Conservation (phyloP, 768 basidiomycete species). For the Clavaria fumosa region DNA sequence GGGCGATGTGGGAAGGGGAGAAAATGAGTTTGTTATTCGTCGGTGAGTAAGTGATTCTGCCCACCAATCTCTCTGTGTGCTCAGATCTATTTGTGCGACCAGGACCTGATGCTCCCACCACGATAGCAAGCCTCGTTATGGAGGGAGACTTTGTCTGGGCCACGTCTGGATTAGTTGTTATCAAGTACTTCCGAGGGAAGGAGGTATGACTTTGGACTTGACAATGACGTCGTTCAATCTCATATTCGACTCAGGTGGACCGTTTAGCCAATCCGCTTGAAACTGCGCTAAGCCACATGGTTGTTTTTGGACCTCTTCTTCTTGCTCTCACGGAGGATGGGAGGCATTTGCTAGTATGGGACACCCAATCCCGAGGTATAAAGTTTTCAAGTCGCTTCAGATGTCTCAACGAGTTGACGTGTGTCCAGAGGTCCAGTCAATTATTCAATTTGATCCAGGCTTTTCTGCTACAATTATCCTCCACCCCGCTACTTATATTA, state of each 20-base stretch:
- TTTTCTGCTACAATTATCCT: constrained; percentile 79
- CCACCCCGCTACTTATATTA: constrained; percentile 93
- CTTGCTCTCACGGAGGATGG: constrained; percentile 73
- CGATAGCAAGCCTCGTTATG: constrained; percentile 64
- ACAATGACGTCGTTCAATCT: constrained; percentile 4
- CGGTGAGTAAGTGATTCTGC: constrained; percentile 39
- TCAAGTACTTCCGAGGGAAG: constrained; percentile 81
- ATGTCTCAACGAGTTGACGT: neutral
- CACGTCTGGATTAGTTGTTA: constrained; percentile 46
- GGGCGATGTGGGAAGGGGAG: constrained; percentile 94
- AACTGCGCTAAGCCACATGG: constrained; percentile 41
- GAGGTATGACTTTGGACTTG: constrained; percentile 34
- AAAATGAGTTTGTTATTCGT: constrained; percentile 89
- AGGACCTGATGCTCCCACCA: constrained; percentile 73
- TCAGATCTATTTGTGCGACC: constrained; percentile 5
- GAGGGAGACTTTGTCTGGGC: constrained; percentile 82
- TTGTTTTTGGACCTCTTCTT: constrained; percentile 70
- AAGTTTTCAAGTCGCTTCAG: constrained; percentile 1
- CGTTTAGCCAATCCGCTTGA: constrained; percentile 52
- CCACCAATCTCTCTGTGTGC: constrained; percentile 1
- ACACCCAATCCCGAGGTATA: constrained; percentile 44
- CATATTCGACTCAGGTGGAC: constrained; percentile 29
- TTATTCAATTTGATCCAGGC: constrained; percentile 63
- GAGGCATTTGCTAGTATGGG: constrained; percentile 63
- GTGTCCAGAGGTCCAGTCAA: constrained; percentile 38